Base-by-base conservation (phyloP, 148 eudicot species). In the Dianthus caryophyllus region DNA sequence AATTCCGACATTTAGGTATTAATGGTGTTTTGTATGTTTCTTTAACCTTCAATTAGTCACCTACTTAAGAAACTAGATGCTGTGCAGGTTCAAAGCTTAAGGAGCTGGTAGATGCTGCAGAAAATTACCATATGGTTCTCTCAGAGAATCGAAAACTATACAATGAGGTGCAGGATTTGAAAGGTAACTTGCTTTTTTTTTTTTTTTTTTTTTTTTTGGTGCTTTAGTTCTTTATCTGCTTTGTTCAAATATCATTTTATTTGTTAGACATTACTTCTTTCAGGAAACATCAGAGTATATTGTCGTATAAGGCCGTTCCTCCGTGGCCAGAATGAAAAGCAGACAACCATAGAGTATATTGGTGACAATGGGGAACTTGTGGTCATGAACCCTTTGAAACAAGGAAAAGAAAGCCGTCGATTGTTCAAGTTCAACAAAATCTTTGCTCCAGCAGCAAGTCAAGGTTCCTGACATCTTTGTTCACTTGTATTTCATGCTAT, bases 161-260 rank as follows among this genome's bases (percentile, higher is more conserved):
- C 77, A 94, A 94, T 65, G 90, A 94, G 74, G 97, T 94, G 64
- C 99, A 94, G 69, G 99, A 94, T 81, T 76, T 94, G 81, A 94
- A 94, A 86, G 99, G 99, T 94, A 74, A 46, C 22, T 51, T 55
- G 15, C 16, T 66, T 43, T 6, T 44, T n/a, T n/a, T n/a, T n/a
- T n/a, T n/a, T n/a, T n/a, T n/a, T 66, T 43, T 6, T 44, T n/a
- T n/a, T n/a, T n/a, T 44, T 0, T 1, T 24, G 44, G 18, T 15
- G 43, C 53, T 66, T 54, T 47, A 50, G 39, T 22, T 53, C 27
- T 56, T 17, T 39, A 31, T 52, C 25, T 30, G 48, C 38, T 66
- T 57, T 73, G 54, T 66, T 33, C 33, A 46, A 33, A 49, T 48
- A 54, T 39, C 46, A 60, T 27, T 33, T 80, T 12, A 66, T 54